Evolutionary conservation across 805 yeast species (phyloP).

Genomic region (Pichia paraexigua): DNA sequence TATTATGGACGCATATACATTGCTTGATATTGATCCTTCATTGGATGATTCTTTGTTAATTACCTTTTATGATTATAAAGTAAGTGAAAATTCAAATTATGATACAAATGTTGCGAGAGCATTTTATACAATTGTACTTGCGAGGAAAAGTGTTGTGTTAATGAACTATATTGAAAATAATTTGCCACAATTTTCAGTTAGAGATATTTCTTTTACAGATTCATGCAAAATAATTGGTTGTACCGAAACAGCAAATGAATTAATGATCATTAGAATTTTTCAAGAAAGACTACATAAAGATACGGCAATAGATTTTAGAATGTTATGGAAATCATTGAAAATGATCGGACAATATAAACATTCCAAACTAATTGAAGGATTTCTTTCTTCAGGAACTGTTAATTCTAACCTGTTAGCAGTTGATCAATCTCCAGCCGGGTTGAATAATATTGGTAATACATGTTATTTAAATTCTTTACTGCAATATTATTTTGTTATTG

Average conservation of each 20-base stretch:
- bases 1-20: conserved; percentile 40
- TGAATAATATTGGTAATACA: conserved; percentile 92
- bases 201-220: conserved; percentile 21
- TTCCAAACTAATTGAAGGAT: conserved; percentile 49
- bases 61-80: conserved; percentile 64
- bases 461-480: conserved; percentile 87
- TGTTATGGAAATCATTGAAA: conserved; percentile 49
- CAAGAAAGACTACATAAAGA: conserved; percentile 37
- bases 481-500: conserved; percentile 82
- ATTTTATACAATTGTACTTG: conserved; percentile 51
- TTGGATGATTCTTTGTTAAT: conserved; percentile 65
- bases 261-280: conserved; percentile 44
- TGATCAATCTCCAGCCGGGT: conserved; percentile 80
- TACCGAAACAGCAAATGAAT: conserved; percentile 46
- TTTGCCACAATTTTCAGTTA: conserved; percentile 27
- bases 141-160: conserved; percentile 49
- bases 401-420: conserved; percentile 54
- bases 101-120: conserved; percentile 44
- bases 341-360: conserved; percentile 46
- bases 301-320: conserved; percentile 41
- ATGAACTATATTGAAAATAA: conserved; percentile 45
- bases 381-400: conserved; percentile 51
- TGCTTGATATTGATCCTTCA: conserved; percentile 41
- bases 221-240: conserved; percentile 46
- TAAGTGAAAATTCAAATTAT: conserved; percentile 42